Evolutionary conservation across 2,329 filamentous ascomycete genomes (phyloP), one percentile per base, ranked within the genome.

Genomic region (Aspergillaceae sp.): DNA sequence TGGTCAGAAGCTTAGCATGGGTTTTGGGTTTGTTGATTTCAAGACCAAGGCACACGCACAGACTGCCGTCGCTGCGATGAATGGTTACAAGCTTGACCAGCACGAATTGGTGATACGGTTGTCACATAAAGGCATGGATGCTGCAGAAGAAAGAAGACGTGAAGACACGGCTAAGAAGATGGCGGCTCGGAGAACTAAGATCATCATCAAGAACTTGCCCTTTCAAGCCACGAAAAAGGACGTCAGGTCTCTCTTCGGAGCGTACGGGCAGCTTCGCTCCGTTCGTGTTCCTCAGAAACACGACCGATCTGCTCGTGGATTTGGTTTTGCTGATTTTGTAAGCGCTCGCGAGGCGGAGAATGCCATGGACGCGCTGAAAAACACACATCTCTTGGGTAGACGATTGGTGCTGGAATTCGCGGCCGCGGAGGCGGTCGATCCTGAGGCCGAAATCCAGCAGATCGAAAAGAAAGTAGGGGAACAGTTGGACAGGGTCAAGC

Each of bases 141-240:
- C 88, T 11, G 90, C 87, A 2, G 88, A 94, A 63, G 87, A 94
- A 68, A 80, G 86, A 54, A 82, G 85, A 53, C 84, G 84, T 55
- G 84, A 91, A 55, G 89, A 97, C 61, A 81, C 79, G 53, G 82
- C 84, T 43, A 94, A 89, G 75, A 94, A 91, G 68, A 71, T 79
- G 43, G 82, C 86, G 27, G 79, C 78, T 10, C 80, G 83, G 62
- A 79, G 82, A 55, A 96, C 90, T 41, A 97, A 97, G 77, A 85
- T 98, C 62, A 84, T 97, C 68, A 85, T 98, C 74, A 98, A 97
- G 76, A 98, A 98, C 73, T 73, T 98, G 68, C 91, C 92, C 19
- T 98, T 98, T 73, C 88, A 97, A 72, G 85, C 87, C 42, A 85
- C 83, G 45, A 96, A 95, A 74, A 92, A 94, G 67, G 92, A 98